Evolutionary conservation across 148 eudicot genomes (phyloP), one percentile per base, ranked within the genome.

Genomic region (Dysphania ambrosioides): DNA sequence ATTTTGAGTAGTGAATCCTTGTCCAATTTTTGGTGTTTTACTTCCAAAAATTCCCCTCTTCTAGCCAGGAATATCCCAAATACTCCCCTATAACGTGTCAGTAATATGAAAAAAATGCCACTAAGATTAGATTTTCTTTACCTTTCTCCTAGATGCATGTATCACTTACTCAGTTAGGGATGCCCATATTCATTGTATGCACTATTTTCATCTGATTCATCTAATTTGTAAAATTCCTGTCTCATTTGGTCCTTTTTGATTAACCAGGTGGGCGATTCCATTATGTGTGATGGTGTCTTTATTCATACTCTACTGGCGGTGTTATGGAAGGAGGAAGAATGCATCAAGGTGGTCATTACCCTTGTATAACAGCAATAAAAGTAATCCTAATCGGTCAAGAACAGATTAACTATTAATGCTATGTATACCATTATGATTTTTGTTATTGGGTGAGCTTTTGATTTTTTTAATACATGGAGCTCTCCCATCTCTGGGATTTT

Each of bases 201-300:
- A 27, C 13, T 27, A 29, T 27, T 6, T 13, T 57, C 32, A 2
- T 49, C n/a, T n/a, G n/a, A n/a, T n/a, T n/a, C n/a, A n/a, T n/a
- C 4, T 5, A 21, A 53, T 53, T 4, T 53, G 8, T 53, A 0
- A 2, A 15, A 24, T 49, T 41, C 71, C 62, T 21, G 66, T 63
- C 59, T 59, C 47, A 6, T 44, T 68, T 23, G 57, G 73, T 66
- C 31, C 7, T 60, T 34, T n/a, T n/a, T n/a, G n/a, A n/a, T n/a
- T 19, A 35, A 68, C 75, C 87, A 94, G 98, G 91, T 94, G 98
- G 98, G 98, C 97, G 18, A 83, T 90, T 62, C 98, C 96, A 5
- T 69, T 92, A 30, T 78, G 89, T 68, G 79, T 84, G 32, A 47
- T 90, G 31, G 79, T 76, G 9, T 83, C 79, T 5, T 27, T 86